These are phyloP conservation scores for Rhodocollybia butyracea DNA, from an alignment of 768 basidiomycete species.

Conservation along the genomic window DNA sequence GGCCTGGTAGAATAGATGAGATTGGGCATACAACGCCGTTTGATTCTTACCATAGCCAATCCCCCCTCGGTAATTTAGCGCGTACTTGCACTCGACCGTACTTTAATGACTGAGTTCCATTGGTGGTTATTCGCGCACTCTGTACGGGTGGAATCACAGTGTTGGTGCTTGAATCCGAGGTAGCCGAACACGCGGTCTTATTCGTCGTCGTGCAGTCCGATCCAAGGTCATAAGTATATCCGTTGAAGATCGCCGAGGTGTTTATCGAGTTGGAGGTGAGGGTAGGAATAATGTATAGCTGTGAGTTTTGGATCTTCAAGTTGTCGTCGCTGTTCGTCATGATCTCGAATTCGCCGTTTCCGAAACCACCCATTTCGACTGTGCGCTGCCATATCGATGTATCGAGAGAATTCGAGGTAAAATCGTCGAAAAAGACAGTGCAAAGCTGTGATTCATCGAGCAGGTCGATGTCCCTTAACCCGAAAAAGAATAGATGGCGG, in stretches of 20 bases:
- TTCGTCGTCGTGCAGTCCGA: slow-evolving; percentile 48
- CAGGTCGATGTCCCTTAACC: slow-evolving; percentile 39
- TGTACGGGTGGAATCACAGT: slow-evolving; percentile 74
- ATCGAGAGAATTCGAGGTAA: slow-evolving; percentile 40
- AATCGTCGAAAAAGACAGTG: slow-evolving; percentile 72
- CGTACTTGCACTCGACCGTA: slow-evolving; percentile 61
- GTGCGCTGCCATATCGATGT: slow-evolving; percentile 58
- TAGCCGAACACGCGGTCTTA: slow-evolving; percentile 21
- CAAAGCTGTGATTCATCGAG: slow-evolving; percentile 41
- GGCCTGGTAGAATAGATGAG: too few species aligned
- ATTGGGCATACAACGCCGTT: too few species aligned
- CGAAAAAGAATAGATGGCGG: slow-evolving; percentile 54
- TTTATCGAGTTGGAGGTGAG: slow-evolving; percentile 54
- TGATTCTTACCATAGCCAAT: slow-evolving; percentile 54
- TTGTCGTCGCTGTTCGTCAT: slow-evolving; percentile 59
- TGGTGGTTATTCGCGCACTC: slow-evolving; percentile 71
- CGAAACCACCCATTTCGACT: slow-evolving; percentile 73
- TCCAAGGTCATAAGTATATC: slow-evolving; percentile 60
- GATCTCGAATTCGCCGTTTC: slow-evolving; percentile 82
- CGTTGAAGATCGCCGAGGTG: slow-evolving; percentile 50
- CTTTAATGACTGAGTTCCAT: slow-evolving; percentile 45
- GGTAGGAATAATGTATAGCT: slow-evolving; percentile 80
- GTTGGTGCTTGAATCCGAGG: slow-evolving; percentile 36
- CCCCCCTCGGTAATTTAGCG: slow-evolving; percentile 59
- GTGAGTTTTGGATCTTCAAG: slow-evolving; percentile 60